Base-by-base conservation (phyloP, 805 yeast species). In the Candida golubevii region DNA sequence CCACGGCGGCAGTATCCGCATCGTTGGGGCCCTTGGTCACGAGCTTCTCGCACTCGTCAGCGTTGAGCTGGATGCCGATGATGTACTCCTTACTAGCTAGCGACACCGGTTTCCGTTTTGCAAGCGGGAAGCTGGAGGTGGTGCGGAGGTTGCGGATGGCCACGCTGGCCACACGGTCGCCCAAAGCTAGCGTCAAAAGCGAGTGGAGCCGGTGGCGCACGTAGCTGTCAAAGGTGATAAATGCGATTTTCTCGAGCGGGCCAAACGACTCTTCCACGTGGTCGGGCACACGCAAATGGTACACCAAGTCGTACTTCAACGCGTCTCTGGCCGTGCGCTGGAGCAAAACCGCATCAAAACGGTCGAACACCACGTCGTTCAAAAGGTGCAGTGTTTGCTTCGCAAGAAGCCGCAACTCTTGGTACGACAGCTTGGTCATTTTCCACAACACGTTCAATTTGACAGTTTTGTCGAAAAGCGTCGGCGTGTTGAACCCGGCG, bases 11-110 rank as follows among this genome's bases (percentile, higher is more conserved):
- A 33, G 77, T 74, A 33, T 78, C 78, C 11, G 71, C 71, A 36
- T 57, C 61, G 33, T 71, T 66, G 8, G 98, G 97, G 1, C 97
- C 97, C 57, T 81, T 87, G 1, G 95, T 87, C 1, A 93, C 88
- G 36, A 87, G 66, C 63, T 83, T 85, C 54, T 89, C 97, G 48
- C 84, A 73, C 57, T 84, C 88, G 7, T 74, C 77, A 6, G 93
- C 72, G 57, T 90, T 80, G 10, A 88, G 72, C 36, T 78, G 66
- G 9, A 91, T 57, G 1, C 96, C 95, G 30, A 91, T 62, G 27
- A 67, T 69, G 36, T 78, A 54, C 14, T 27, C 31, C 42, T 54
- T 45, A 49, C 54, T 47, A 37, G 61, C 72, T 40, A 55, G 55
- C 15, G 58, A 56, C 1, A 65, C 53, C 1, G 83, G 77, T 57